Evolutionary conservation across 176 grass and related monocot genomes (phyloP), one percentile per base, ranked within the genome.

Genomic region (Raddia guianensis): DNA sequence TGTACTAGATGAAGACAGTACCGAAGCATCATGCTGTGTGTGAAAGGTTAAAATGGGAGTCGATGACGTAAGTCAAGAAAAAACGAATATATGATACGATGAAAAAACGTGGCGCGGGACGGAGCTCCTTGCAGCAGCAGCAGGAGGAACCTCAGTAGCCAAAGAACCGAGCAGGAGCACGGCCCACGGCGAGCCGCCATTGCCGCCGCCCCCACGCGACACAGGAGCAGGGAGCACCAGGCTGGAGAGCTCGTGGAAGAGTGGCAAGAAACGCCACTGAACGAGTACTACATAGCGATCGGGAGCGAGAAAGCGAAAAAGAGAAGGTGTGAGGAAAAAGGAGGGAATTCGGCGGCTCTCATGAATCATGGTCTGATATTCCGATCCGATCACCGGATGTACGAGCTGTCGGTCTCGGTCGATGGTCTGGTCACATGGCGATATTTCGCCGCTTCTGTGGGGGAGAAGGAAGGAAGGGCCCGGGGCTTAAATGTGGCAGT

Each of bases 91-190:
- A n/a, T n/a, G n/a, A n/a, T n/a, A n/a, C n/a, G n/a, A n/a, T n/a
- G n/a, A n/a, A n/a, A n/a, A n/a, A n/a, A 89, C 55, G 6, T 12
- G 48, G 77, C 87, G 5, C 3, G 63, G 48, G 40, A 81, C 64
- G 55, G 81, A 0, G n/a, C 12, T 68, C 12, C 63, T 5, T 0
- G 47, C 35, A 58, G 8, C 48, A 78, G n/a, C 3, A 81, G 37
- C 73, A 49, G 1, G 5, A 49, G 1, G 5, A 63, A 72, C 12
- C 16, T 18, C 5, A 87, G 48, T 7, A 72, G 9, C 12, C 57
- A 6, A 7, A 70, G 47, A 0, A 3, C 19, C 1, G 4, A 2
- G 40, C 3, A 4, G 35, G 21, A 3, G 50, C 27, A 65, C 27
- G 0, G 43, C 6, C 68, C 10, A 53, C 19, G 33, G 44, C 19